Evolutionary conservation across 1,284 basidiomycete genomes (phyloP).

Genomic region (Peniophora sp.): DNA sequence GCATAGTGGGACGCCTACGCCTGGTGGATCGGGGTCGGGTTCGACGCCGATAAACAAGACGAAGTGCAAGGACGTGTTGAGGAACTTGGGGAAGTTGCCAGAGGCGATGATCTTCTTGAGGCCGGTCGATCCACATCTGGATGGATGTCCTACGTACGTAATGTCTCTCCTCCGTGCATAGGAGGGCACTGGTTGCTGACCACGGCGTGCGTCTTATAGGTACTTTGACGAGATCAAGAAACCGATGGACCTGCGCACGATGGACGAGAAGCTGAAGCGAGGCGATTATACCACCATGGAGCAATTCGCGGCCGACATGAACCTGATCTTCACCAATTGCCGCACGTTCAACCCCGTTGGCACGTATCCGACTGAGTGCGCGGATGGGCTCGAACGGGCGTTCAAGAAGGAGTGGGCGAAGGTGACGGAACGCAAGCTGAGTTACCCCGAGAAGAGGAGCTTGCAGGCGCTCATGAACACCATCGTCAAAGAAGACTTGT

Average conservation of each 20-base stretch:
- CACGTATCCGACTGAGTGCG: constrained; percentile 69
- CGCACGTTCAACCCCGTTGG: constrained; percentile 81
- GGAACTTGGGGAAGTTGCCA: constrained; percentile 54
- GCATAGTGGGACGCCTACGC: constrained; percentile 2
- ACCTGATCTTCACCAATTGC: constrained; percentile 86
- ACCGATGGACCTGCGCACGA: constrained; percentile 95
- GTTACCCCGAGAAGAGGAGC: constrained; percentile 76
- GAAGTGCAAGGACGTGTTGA: constrained; percentile 75
- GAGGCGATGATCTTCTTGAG: constrained; percentile 73
- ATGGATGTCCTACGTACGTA: constrained; percentile 81
- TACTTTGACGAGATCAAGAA: constrained; percentile 90
- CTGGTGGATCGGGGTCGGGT: constrained; percentile 5
- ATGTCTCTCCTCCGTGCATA: too few species aligned
- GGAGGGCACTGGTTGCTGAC: too few species aligned
- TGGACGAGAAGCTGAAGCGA: constrained; percentile 61
- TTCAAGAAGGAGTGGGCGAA: constrained; percentile 89
- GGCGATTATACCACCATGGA: constrained; percentile 74
- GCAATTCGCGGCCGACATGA: constrained; percentile 74
- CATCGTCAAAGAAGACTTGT: constrained; percentile 68
- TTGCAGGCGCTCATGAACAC: constrained; percentile 68
- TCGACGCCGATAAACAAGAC: constrained; percentile 62
- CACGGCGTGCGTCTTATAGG: constrained; percentile 29
- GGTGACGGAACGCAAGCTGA: constrained; percentile 65
- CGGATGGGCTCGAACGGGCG: constrained; percentile 64
- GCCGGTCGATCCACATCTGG: constrained; percentile 80